These are phyloP conservation scores for Elaeis guineensis DNA, from an alignment of 176 grass and related monocot genomes.

Conservation along the genomic window DNA sequence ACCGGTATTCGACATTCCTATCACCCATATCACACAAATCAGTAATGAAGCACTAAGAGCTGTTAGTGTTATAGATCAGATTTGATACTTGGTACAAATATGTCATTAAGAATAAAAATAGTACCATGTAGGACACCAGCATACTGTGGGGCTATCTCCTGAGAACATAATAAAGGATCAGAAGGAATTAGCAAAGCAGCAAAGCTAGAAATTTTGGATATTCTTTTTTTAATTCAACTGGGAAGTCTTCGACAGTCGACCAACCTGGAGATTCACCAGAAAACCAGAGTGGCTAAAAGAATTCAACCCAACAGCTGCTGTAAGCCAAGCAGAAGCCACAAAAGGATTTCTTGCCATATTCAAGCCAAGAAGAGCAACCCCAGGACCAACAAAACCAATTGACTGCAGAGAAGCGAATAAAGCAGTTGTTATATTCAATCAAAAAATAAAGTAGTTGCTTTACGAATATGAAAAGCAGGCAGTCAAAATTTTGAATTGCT, in stretches of 20 bases:
- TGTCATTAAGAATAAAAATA: not conserved
- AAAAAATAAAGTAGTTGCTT: not conserved
- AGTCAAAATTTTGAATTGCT: conserved; percentile 10
- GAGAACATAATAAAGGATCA: conserved; percentile 15
- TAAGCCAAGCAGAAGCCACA: conserved; percentile 83
- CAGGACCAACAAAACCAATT: conserved; percentile 90
- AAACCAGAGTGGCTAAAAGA: conserved; percentile 98
- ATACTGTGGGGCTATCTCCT: conserved; percentile 93
- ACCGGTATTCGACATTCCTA: conserved; percentile 93
- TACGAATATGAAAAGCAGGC: not conserved
- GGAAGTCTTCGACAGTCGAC: not conserved
- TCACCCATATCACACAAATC: conserved; percentile 9
- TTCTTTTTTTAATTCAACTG: no score
- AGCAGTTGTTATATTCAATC: conserved; percentile 2
- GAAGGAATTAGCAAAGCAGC: conserved; percentile 9
- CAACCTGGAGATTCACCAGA: conserved; percentile 91
- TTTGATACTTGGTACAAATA: no score
- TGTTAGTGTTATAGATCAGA: no score
- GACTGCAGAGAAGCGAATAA: conserved; percentile 39
- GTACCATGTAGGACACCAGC: conserved; percentile 89
- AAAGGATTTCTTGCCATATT: conserved; percentile 71
- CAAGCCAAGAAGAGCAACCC: conserved; percentile 70
- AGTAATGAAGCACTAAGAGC: no score
- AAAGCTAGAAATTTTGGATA: no score
- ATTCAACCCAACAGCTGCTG: conserved; percentile 74